Conservation (phyloP, 2,329 filamentous ascomycete genomes). For the Fusarium protoensiforme region DNA sequence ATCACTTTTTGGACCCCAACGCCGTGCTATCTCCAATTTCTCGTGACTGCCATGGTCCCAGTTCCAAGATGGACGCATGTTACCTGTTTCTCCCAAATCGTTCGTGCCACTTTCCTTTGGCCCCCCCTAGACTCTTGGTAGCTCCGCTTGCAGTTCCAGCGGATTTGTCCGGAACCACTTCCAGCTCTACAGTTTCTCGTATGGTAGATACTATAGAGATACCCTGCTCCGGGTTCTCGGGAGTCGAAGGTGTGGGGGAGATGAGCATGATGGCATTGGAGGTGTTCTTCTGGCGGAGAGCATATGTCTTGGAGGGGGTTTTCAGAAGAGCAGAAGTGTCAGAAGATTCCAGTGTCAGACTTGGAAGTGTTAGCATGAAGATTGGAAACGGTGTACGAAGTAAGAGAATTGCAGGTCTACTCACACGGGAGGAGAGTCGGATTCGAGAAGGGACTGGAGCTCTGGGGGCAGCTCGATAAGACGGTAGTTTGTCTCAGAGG, state of each 20-base stretch:
- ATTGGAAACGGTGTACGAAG: neutral
- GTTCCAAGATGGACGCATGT: neutral
- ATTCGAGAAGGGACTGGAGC: slow-evolving; percentile 65
- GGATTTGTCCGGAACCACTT: slow-evolving; percentile 53
- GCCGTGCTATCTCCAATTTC: neutral
- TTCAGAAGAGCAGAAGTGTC: slow-evolving; percentile 63
- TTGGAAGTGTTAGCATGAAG: slow-evolving; percentile 37
- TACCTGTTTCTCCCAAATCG: slow-evolving; percentile 63
- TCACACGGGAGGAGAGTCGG: slow-evolving; percentile 64
- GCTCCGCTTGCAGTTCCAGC: slow-evolving; percentile 32
- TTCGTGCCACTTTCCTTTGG: slow-evolving; percentile 69
- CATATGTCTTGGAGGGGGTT: slow-evolving; percentile 64
- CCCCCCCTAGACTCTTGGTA: slow-evolving; percentile 40
- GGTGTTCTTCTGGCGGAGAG: slow-evolving; percentile 73
- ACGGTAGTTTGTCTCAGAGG: slow-evolving; percentile 64
- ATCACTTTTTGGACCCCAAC: neutral
- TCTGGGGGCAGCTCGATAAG: slow-evolving; percentile 72
- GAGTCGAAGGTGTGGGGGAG: slow-evolving; percentile 41
- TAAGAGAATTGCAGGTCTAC: slow-evolving; percentile 38
- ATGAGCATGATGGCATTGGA: slow-evolving; percentile 74
- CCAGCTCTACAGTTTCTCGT: slow-evolving; percentile 72
- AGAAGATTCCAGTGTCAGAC: slow-evolving; percentile 61
- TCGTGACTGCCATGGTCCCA: neutral
- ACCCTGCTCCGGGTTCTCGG: slow-evolving; percentile 44
- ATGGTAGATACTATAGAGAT: slow-evolving; percentile 65